phyloP scores from a whole-genome alignment of 2,329 filamentous ascomycete species.

The Ophiocordyceps australis region DNA sequence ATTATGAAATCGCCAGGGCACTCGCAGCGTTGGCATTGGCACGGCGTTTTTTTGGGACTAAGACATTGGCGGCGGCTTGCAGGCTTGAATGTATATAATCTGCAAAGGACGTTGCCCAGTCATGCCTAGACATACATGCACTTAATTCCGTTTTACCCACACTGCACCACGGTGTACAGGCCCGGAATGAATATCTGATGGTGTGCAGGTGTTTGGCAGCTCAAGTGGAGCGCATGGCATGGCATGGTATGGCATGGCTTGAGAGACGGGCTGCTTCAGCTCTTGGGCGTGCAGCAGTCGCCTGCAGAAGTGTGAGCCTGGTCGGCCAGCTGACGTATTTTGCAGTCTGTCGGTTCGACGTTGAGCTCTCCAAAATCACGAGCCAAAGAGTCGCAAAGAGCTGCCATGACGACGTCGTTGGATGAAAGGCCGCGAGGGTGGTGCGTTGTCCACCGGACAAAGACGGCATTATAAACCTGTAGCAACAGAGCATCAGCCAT shows the following conservation, averaged over 20 bases:
- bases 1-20: no score
- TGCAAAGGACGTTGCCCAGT: no score
- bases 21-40: slow-evolving; percentile 8
- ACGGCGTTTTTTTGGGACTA: slow-evolving; percentile 14
- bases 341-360: slow-evolving; percentile 13
- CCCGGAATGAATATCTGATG: no score
- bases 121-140: no score
- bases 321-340: slow-evolving; percentile 25
- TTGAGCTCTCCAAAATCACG: slow-evolving; percentile 34
- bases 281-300: slow-evolving; percentile 35
- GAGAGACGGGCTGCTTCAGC: slow-evolving; percentile 1
- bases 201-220: no score
- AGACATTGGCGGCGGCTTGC: no score
- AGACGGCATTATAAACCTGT: slow-evolving; percentile 51
- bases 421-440: slow-evolving; percentile 43
- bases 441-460: slow-evolving; percentile 60
- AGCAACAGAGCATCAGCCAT: background rate
- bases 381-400: slow-evolving; percentile 41
- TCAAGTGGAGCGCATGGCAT: no score
- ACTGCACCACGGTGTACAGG: no score
- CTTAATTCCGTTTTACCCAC: no score
- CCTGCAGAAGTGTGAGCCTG: slow-evolving; percentile 24
- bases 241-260: no score
- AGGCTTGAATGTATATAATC: slow-evolving; percentile 11
- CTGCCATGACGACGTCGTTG: slow-evolving; percentile 44